Base-by-base conservation (phyloP, 2,329 filamentous ascomycete species). In the Endocalyx cinctus region DNA sequence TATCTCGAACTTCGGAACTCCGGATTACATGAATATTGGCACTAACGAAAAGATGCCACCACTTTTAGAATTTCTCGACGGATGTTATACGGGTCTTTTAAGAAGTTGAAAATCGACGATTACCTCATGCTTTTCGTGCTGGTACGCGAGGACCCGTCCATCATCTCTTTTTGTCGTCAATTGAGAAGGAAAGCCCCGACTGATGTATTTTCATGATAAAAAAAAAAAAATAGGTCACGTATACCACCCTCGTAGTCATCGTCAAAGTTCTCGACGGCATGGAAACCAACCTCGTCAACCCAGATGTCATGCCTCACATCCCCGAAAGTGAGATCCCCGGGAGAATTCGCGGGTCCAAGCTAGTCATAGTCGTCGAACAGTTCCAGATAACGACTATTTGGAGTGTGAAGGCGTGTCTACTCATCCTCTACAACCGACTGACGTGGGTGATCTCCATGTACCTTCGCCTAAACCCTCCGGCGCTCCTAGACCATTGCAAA, bases 311-410 rank as follows among this genome's bases (percentile, higher is more conserved):
- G n/a, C n/a, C n/a, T n/a, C 52, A 57, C 0, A 47, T 54, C 1
- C 60, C 67, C 0, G 41, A 58, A 0, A 63, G 61, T 22, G n/a
- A n/a, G n/a, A 63, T 68, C 29, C 45, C 41, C 4, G 57, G 63
- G 19, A 60, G 74, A 30, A 51, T 61, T 1, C 58, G 53, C 23
- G 78, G 77, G 10, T 79, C 74, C 29, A 82, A 82, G 62, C 70
- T 77, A 60, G 76, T 80, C 1, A 62, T 80, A 22, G 69, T 79
- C 8, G 72, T 74, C 4, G 77, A 82, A 43, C 66, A 80, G 54
- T 69, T 72, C 47, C 82, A 84, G 60, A 61, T 80, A n/a, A 60
- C 77, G 33, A 68, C 71, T 7, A 72, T 72, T 18, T 79, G 72
- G 69, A 55, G 61, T 0, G 62, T 77, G 42, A 80, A 80, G 50